Evolutionary conservation across 495 filamentous ascomycete species (phyloP), one percentile per base, ranked within the genome.

Genomic region (Penicillium argentinense): DNA sequence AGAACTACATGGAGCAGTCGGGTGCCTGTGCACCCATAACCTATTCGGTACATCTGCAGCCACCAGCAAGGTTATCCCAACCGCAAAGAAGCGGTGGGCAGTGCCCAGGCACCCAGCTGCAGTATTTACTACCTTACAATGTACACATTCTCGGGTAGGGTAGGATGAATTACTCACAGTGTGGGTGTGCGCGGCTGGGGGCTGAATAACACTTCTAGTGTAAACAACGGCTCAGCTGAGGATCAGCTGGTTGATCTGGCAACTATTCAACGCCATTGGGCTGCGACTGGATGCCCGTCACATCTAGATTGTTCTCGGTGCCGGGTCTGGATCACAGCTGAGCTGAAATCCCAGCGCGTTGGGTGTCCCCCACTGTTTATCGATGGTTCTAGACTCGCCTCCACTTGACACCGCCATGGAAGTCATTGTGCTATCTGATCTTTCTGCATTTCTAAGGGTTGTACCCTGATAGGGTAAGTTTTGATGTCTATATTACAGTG

Each of bases 21-120:
- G 42, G n/a, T 23, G 23, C 13, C 14, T 6, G 26, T 49, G 33
- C 48, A 45, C 39, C 39, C 6, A 13, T 47, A 39, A 34, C 43
- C 39, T 33, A 33, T 51, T 56, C 47, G 12, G 44, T 23, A 2
- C 14, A 18, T 33, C 26, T 47, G 48, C 47, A 51, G 18, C 16
- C 32, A 38, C 47, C 40, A 40, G 43, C 47, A 54, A 61, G 54
- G 44, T 49, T 54, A 58, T 54, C 37, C 47, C 21, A 45, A 45
- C 41, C 29, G 9, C 28, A 45, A 45, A 53, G 17, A 47, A 42
- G 47, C 50, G 42, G 51, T 53, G 54, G 51, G 33, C 9, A 8
- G 13, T 12, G 1, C 5, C 8, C 27, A 5, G 11, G 5, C 11
- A 26, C 11, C 25, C 25, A 5, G 11, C 25, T 5, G 5, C 25